Base-by-base conservation (phyloP, 768 basidiomycete species). In the Termitomyces sp. region DNA sequence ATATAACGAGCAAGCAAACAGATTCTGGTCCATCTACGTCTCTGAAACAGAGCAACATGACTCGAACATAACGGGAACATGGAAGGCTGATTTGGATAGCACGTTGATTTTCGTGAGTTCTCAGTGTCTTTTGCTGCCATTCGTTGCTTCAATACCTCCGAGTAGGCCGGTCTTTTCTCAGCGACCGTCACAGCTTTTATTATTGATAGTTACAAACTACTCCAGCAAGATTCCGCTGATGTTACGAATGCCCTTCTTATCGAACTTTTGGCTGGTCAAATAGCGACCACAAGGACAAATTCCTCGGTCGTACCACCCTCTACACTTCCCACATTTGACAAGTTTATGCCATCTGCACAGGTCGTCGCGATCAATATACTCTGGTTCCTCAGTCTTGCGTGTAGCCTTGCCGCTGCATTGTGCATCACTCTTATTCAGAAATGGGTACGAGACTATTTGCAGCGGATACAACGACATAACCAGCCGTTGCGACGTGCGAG, bases 131-230 rank as follows among this genome's bases (percentile, higher is more conserved):
- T 29, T 29, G 3, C 29, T 29, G 29, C 29, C 29, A 29, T 29
- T 29, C 29, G 29, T 29, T 7, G 29, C 29, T 29, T 14, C 8
- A 35, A 32, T 31, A 19, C 38, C 5, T 8, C 25, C 9, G 16
- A 29, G 40, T 25, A 77, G 76, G 70, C 72, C 29, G 76, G 75
- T 68, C 64, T 77, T 14, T 77, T 77, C 61, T 75, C 74, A 21
- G 69, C 75, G 4, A 71, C 69, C 4, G 65, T 74, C 8, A 74
- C 73, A 7, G 66, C 75, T 2, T 77, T 77, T 48, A 68, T 73
- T 11, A 65, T 75, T 16, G 69, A 73, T 47, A 71, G 69, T 10
- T 71, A 75, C 55, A 63, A 68, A 40, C 57, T 63, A 25, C 65
- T 77, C 10, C 51, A 66, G n/a, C 67, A 66, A 45, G 63, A 77